These are phyloP conservation scores for Linnemannia zychae DNA, from an alignment of 192 early-diverging fungal species.

Conservation along the genomic window DNA sequence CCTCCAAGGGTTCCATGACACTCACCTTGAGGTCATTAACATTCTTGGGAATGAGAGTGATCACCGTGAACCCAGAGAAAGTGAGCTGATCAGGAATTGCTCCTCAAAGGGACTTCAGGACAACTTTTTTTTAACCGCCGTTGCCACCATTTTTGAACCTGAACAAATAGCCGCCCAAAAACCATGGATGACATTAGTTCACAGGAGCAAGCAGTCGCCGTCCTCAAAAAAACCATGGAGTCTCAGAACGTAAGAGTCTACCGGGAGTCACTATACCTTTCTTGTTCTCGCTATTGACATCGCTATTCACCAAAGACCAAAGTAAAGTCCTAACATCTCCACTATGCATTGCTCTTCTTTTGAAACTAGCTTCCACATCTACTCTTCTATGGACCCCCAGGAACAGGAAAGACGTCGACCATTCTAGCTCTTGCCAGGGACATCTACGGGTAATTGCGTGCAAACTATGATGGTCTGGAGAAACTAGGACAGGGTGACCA, in stretches of 20 bases:
- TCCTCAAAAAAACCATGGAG: constrained; percentile 86
- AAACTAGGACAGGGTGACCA: neutral
- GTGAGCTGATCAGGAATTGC: neutral
- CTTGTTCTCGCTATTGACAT: neutral
- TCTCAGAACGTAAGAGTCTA: constrained; percentile 87
- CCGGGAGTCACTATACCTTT: neutral
- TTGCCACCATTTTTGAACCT: constrained; percentile 32
- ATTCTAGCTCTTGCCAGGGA: constrained; percentile 92
- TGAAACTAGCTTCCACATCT: constrained; percentile 87
- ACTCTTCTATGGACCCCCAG: constrained; percentile 97
- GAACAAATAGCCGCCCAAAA: constrained; percentile 77
- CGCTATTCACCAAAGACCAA: neutral
- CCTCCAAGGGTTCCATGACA: neutral
- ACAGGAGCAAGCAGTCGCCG: constrained; percentile 90
- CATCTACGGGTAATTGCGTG: constrained; percentile 75
- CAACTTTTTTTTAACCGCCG: neutral
- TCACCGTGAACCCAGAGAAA: neutral
- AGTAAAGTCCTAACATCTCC: neutral
- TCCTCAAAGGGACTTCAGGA: neutral
- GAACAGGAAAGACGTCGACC: constrained; percentile 97
- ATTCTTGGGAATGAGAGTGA: neutral
- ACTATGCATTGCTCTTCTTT: neutral
- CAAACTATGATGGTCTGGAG: neutral
- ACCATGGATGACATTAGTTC: constrained; percentile 89
- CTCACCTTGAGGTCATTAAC: neutral